Conservation (phyloP, 2,329 filamentous ascomycete genomes). For the Penicillium freii region DNA sequence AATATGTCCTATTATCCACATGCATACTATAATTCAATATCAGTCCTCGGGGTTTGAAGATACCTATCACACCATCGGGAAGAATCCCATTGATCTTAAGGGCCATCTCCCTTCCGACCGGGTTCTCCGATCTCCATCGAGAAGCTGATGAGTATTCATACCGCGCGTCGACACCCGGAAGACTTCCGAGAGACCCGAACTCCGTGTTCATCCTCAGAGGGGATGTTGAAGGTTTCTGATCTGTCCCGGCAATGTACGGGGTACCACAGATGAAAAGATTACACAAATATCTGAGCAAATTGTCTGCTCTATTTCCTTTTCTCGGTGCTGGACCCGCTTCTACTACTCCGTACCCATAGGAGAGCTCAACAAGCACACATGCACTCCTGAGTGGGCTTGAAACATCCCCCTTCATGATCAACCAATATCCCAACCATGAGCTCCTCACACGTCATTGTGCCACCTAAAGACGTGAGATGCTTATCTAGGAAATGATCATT, state of each 20-base stretch:
- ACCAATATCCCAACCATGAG: slow-evolving; percentile 9
- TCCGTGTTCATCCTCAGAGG: background rate
- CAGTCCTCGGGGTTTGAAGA: background rate
- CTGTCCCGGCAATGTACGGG: background rate
- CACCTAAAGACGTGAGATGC: slow-evolving; percentile 9
- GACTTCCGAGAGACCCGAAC: background rate
- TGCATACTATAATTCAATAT: background rate
- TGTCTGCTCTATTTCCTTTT: background rate
- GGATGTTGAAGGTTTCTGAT: background rate
- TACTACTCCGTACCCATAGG: background rate
- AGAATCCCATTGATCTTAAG: background rate
- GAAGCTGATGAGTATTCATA: background rate
- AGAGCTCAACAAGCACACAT: slow-evolving; percentile 1
- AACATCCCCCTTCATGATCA: slow-evolving; percentile 11
- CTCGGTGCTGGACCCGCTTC: background rate
- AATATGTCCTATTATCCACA: background rate
- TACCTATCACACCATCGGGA: slow-evolving; percentile 1
- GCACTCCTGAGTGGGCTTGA: background rate
- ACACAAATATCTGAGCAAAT: background rate
- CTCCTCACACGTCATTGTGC: slow-evolving; percentile 21
- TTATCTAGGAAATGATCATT: background rate
- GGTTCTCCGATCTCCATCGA: background rate
- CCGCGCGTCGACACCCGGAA: too few relatives aligned
- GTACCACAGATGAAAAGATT: slow-evolving; percentile 1
- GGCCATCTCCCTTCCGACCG: background rate